Evolutionary conservation across 2,329 filamentous ascomycete species (phyloP).

Genomic region (Penicillium sp.): DNA sequence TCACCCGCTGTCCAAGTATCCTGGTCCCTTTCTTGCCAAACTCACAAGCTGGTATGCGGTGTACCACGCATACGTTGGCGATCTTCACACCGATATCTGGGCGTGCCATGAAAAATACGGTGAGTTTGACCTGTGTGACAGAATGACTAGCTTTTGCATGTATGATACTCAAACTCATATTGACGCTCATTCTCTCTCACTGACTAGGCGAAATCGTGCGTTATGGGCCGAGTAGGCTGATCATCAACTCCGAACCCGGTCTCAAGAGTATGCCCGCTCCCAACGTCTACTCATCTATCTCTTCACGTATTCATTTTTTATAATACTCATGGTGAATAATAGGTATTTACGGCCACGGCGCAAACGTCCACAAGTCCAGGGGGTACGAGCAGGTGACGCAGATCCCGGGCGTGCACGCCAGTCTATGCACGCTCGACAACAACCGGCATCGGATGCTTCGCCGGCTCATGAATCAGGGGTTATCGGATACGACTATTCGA

Average conservation of each 20-base stretch:
- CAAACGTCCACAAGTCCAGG: background rate
- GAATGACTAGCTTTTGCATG: background rate
- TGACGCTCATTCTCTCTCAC: background rate
- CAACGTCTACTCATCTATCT: no score
- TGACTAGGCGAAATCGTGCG: background rate
- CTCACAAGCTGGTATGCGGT: background rate
- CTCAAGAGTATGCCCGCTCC: background rate
- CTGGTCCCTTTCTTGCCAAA: slow-evolving; percentile 1
- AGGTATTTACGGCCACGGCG: background rate
- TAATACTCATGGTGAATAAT: no score
- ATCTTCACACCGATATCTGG: slow-evolving; percentile 3
- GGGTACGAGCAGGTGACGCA: background rate
- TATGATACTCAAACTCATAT: no score
- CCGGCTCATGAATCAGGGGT: background rate
- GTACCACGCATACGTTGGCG: background rate
- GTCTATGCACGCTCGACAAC: background rate
- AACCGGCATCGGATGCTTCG: background rate
- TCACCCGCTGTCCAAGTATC: slow-evolving; percentile 3
- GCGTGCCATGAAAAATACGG: slow-evolving; percentile 10
- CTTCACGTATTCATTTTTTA: no score
- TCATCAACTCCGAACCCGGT: background rate
- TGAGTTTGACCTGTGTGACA: background rate
- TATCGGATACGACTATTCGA: background rate
- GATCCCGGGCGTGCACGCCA: background rate
- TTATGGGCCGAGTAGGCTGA: background rate